These are phyloP conservation scores for Podospora bellae-mahoneyi DNA, from an alignment of 495 filamentous ascomycete species.

Conservation along the genomic window DNA sequence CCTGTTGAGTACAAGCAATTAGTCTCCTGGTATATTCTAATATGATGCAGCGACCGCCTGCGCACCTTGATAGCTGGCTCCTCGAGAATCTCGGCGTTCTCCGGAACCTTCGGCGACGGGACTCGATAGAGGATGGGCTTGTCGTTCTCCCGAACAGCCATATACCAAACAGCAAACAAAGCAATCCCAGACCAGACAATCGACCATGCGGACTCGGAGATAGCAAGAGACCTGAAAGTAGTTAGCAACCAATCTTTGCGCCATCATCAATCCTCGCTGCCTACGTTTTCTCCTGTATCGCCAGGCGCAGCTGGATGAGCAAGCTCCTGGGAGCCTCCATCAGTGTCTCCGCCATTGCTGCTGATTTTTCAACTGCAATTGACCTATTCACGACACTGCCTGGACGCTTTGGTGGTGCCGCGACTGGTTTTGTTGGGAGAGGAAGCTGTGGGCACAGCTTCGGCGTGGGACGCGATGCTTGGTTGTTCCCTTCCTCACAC, in stretches of 20 bases:
- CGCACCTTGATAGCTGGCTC: constrained; percentile 52
- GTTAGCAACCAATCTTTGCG: not conserved
- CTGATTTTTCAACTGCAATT: not conserved
- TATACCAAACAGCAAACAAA: constrained; percentile 30
- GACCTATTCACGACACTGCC: not conserved
- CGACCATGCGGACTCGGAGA: constrained; percentile 18
- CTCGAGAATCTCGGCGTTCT: constrained; percentile 60
- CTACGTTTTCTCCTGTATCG: constrained; percentile 17
- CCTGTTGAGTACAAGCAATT: constrained; percentile 25
- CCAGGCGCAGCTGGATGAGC: constrained; percentile 25
- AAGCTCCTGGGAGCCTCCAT: constrained; percentile 15
- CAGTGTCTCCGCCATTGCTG: constrained; percentile 15
- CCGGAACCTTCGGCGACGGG: constrained; percentile 37
- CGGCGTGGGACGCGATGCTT: not conserved
- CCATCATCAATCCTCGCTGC: not conserved
- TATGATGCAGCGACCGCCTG: not conserved
- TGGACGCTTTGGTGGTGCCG: not conserved
- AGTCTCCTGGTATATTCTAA: not conserved
- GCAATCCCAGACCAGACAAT: constrained; percentile 30
- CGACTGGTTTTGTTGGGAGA: not conserved
- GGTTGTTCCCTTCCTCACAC: constrained; percentile 9
- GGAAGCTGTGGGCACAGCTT: not conserved
- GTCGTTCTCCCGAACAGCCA: constrained; percentile 28
- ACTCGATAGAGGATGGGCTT: constrained; percentile 41
- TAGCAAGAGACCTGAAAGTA: constrained; percentile 11